Evolutionary conservation across 805 yeast species (phyloP), one percentile per base, ranked within the genome.

Genomic region (Hanseniaspora jakobsenii): DNA sequence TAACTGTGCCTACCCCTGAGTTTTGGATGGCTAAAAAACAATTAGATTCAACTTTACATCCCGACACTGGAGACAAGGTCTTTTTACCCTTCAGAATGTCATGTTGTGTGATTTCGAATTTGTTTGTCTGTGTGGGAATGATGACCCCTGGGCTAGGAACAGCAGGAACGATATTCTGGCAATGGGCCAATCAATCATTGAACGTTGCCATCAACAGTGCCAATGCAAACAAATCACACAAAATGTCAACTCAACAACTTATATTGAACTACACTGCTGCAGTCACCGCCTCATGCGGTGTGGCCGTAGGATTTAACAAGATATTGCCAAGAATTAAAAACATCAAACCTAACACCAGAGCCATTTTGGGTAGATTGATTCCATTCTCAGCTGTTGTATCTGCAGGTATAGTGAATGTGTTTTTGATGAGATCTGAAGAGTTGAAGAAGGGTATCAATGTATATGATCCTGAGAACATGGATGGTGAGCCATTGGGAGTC

Each of bases 321-420:
- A 57, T 86, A 24, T 96, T 91, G n/a, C 97, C 97, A 16, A 72
- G 80, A 51, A 66, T 91, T 55, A 81, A 73, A 53, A 67, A 70
- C 27, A 58, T 91, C n/a, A 61, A 72, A n/a, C 77, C 94, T 2
- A 66, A 67, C 48, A 75, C 96, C 2, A 77, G 69, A 56, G 64
- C 79, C 53, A 69, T 87, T 24, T 63, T 91, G 46, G 79, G 87
- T 32, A 78, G 99, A 52, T 69, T 91, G 47, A 94, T 91, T 10
- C 99, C 99, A 6, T 91, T 91, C 66, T 97, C 97, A 0, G 99
- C 99, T 1, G 99, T 91, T 28, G 96, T 87, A 1, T 78, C 91
- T 42, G 99, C 99, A 1, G 97, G 98, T 58, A 70, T 91, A 27
- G 94, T 86, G 31, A 91, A 91, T 53, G 95, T 91, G n/a, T 85